phyloP scores from a whole-genome alignment of 208 protist species.

The Entamoeba histolytica region DNA sequence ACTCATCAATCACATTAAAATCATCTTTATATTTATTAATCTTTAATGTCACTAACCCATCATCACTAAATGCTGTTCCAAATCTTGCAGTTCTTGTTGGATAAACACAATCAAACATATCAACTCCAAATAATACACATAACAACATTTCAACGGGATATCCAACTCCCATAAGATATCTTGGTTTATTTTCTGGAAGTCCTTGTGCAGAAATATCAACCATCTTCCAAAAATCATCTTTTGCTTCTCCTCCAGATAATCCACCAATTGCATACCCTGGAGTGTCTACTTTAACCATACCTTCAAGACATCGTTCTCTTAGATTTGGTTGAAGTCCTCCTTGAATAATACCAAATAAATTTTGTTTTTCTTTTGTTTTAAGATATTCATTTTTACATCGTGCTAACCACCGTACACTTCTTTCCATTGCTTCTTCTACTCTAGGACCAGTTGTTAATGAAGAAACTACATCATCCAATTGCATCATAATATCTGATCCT shows the following conservation, averaged over 20 bases:
- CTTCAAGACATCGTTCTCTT: constrained; percentile 58
- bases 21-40: constrained; percentile 43
- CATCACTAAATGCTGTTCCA: constrained; percentile 61
- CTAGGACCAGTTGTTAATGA: constrained; percentile 39
- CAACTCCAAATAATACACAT: constrained; percentile 82
- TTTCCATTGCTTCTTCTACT: constrained; percentile 72
- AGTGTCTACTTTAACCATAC: constrained; percentile 64
- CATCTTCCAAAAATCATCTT: constrained; percentile 73
- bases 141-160: constrained; percentile 92
- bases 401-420: constrained; percentile 87
- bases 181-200: constrained; percentile 53
- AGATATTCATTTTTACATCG: constrained; percentile 48
- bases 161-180: constrained; percentile 95
- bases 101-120: constrained; percentile 99
- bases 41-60: constrained; percentile 35
- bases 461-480: constrained; percentile 83
- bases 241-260: constrained; percentile 82
- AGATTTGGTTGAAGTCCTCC: constrained; percentile 61
- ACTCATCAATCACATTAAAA: constrained; percentile 47
- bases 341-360: constrained; percentile 94
- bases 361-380: constrained; percentile 53
- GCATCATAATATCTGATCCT: constrained; percentile 96
- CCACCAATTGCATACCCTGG: constrained; percentile 93
- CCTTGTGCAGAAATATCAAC: constrained; percentile 55
- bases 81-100: constrained; percentile 82